phyloP scores from a whole-genome alignment of 1,284 basidiomycete species.

The Psilocybe mexicana region DNA sequence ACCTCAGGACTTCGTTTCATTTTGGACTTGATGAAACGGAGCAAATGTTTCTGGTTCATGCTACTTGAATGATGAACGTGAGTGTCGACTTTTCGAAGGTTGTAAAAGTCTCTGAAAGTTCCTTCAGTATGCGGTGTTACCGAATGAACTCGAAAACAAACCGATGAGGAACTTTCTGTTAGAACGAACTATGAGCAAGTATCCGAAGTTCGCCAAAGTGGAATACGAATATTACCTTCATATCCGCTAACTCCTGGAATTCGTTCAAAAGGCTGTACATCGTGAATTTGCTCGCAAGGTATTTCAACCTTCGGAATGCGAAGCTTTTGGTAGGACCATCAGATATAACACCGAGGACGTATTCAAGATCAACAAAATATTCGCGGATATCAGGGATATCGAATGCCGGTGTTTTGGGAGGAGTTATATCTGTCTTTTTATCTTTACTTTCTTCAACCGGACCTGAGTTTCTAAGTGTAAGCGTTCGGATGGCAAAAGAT shows the following conservation, averaged over 20 bases:
- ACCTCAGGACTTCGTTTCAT: conserved; percentile 84
- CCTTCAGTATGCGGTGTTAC: conserved; percentile 8
- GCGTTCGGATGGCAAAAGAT: neutral
- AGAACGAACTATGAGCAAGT: conserved; percentile 4
- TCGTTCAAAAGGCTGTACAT: conserved; percentile 95
- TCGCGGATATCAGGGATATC: conserved; percentile 87
- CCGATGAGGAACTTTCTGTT: conserved; percentile 73
- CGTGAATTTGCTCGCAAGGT: conserved; percentile 93
- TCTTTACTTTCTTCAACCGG: conserved; percentile 17
- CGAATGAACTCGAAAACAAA: conserved; percentile 28
- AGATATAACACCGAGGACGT: conserved; percentile 80
- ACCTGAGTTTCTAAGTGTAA: neutral
- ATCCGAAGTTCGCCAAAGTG: neutral
- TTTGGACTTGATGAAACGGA: conserved; percentile 98
- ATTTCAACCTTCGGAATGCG: conserved; percentile 91
- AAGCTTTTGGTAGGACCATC: conserved; percentile 97
- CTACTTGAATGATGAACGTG: conserved; percentile 98
- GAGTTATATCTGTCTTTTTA: conserved; percentile 37
- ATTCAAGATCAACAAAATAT: conserved; percentile 97
- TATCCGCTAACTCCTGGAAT: conserved; percentile 91
- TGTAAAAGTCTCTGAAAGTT: conserved; percentile 89
- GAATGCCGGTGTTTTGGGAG: conserved; percentile 55
- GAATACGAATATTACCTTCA: conserved; percentile 71
- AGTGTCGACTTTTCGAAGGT: conserved; percentile 97
- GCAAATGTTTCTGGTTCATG: conserved; percentile 99